Evolutionary conservation across 192 early-diverging fungal species (phyloP).

Genomic region (Backusella liffmaniae): DNA sequence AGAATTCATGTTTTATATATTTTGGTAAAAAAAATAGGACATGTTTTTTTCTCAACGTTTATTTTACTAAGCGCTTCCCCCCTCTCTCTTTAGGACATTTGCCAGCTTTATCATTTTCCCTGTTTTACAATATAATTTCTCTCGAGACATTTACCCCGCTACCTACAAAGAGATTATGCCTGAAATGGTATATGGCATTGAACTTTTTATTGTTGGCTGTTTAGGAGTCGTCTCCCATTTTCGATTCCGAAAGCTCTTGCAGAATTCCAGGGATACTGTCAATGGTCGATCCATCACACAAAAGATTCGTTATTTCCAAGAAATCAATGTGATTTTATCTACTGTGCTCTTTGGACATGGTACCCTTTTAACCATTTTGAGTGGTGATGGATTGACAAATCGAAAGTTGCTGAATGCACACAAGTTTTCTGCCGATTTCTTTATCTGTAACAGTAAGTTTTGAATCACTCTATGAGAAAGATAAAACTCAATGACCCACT

Average conservation of each 20-base stretch:
- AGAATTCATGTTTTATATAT: constrained; percentile 45
- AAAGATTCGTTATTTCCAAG: constrained; percentile 32
- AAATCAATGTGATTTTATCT: constrained; percentile 30
- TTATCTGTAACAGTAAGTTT: constrained; percentile 38
- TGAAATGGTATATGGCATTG: constrained; percentile 29
- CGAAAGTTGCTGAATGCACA: constrained; percentile 18
- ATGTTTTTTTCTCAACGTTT: neutral
- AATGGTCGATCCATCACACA: constrained; percentile 16
- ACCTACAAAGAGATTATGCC: constrained; percentile 35
- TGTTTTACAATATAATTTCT: constrained; percentile 35
- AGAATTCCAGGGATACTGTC: constrained; percentile 11
- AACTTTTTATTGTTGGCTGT: constrained; percentile 23
- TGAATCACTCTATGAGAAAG: neutral
- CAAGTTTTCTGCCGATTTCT: constrained; percentile 36
- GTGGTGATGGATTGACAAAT: constrained; percentile 32
- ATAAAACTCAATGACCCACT: too few relatives aligned
- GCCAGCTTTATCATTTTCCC: constrained; percentile 37
- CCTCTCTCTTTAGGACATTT: constrained; percentile 10
- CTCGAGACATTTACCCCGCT: constrained; percentile 20
- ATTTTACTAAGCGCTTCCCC: neutral
- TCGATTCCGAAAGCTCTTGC: constrained; percentile 26
- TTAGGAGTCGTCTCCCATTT: constrained; percentile 35
- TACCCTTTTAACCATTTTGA: constrained; percentile 30
- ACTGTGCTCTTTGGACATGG: constrained; percentile 9
- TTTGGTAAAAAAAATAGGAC: constrained; percentile 21